Evolutionary conservation across 1,139 yeast species (phyloP).

Genomic region (Diutina sp.): DNA sequence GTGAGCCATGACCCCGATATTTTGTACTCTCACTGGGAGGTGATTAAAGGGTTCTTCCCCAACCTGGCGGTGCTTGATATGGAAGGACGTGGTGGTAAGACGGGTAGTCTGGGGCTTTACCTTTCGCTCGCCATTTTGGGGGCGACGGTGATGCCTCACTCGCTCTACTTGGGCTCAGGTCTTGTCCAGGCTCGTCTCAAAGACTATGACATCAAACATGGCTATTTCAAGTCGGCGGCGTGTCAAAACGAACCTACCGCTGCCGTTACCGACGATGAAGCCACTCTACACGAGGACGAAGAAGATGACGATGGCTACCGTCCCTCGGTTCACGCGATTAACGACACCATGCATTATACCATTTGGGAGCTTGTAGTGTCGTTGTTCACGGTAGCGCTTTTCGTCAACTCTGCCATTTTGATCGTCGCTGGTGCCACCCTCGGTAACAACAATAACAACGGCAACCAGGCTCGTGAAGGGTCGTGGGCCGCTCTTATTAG

Average conservation of each 20-base stretch:
- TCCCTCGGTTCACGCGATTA: conserved; percentile 64
- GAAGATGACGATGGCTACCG: conserved; percentile 18
- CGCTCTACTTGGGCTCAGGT: conserved; percentile 83
- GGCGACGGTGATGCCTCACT: conserved; percentile 98
- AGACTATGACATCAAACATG: conserved; percentile 65
- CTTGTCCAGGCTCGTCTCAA: conserved; percentile 80
- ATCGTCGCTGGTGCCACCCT: conserved; percentile 61
- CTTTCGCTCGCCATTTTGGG: conserved; percentile 86
- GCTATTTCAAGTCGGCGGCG: conserved; percentile 25
- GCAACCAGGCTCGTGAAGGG: conserved; percentile 6
- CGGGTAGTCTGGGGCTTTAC: conserved; percentile 28
- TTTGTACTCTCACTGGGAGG: conserved; percentile 35
- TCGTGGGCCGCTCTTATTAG: neutral
- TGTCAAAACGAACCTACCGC: neutral
- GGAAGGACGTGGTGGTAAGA: conserved; percentile 40
- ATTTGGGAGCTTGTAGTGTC: conserved; percentile 67
- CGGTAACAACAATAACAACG: conserved; percentile 24
- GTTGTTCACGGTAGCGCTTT: conserved; percentile 59
- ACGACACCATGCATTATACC: conserved; percentile 57
- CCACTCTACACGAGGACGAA: neutral
- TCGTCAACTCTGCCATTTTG: conserved; percentile 67
- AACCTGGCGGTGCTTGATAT: conserved; percentile 45
- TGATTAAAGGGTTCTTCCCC: conserved; percentile 70
- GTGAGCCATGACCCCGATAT: conserved; percentile 14
- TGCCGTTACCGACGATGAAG: neutral